Conservation (phyloP, 192 early-diverging fungal genomes). For the Obelidium mucronatum region DNA sequence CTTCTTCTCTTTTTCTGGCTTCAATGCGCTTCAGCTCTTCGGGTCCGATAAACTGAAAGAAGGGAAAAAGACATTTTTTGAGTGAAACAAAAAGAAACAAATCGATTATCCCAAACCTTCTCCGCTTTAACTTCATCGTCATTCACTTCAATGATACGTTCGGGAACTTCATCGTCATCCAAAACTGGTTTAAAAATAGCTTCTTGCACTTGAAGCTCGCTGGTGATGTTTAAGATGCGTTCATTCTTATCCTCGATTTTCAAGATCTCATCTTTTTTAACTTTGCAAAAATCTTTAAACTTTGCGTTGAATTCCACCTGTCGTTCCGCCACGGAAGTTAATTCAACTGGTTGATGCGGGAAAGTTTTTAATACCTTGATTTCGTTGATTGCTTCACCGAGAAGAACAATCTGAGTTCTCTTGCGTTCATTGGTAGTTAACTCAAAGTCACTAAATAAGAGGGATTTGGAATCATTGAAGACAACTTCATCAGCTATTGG, state of each 20-base stretch:
- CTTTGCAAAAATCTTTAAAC: slow-evolving; percentile 53
- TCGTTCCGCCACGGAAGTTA: slow-evolving; percentile 1
- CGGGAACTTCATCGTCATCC: slow-evolving; percentile 67
- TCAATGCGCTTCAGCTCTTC: slow-evolving; percentile 57
- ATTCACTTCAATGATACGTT: slow-evolving; percentile 58
- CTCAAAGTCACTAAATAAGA: slow-evolving; percentile 57
- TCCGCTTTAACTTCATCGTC: slow-evolving; percentile 64
- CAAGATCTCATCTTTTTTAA: slow-evolving; percentile 60
- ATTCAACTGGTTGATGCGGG: neutral
- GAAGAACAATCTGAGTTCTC: slow-evolving; percentile 55
- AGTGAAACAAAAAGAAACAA: neutral
- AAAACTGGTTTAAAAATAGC: slow-evolving; percentile 53
- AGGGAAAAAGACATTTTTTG: slow-evolving; percentile 8
- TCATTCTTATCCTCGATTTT: slow-evolving; percentile 71
- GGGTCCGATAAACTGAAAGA: slow-evolving; percentile 53
- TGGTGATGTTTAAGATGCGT: slow-evolving; percentile 54
- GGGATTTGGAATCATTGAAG: slow-evolving; percentile 26
- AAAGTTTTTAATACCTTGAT: slow-evolving; percentile 47
- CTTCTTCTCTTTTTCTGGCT: slow-evolving; percentile 50
- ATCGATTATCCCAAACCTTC: slow-evolving; percentile 40
- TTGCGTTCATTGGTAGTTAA: slow-evolving; percentile 61
- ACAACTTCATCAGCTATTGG: neutral
- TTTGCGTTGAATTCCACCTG: slow-evolving; percentile 55
- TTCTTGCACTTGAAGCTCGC: slow-evolving; percentile 55
- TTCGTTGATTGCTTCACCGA: slow-evolving; percentile 51